phyloP scores from a whole-genome alignment of 352 stramenopile species.

The Peronospora destructor region DNA sequence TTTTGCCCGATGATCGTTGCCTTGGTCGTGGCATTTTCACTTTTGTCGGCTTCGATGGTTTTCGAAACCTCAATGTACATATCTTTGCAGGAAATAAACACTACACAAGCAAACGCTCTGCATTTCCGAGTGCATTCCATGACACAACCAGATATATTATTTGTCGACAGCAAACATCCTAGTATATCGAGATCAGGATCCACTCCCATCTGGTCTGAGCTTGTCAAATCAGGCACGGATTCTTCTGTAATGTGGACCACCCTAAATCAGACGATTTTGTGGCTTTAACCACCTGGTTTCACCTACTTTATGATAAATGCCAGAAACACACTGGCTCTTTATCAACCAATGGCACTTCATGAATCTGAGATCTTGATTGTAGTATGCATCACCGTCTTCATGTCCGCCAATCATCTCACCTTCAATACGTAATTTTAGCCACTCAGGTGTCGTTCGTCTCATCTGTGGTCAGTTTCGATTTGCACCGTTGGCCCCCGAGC shows the following conservation, averaged over 20 bases:
- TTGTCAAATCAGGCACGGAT: no score
- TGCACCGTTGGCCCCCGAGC: constrained; percentile 33
- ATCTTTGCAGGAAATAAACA: constrained; percentile 18
- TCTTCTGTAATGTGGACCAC: no score
- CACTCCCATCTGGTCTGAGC: no score
- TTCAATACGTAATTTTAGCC: constrained; percentile 9
- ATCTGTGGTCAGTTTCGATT: constrained; percentile 20
- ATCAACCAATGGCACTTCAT: no score
- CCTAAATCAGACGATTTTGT: no score
- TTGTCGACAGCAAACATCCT: constrained; percentile 31
- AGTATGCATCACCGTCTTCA: not conserved
- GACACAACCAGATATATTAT: constrained; percentile 38
- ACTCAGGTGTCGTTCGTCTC: constrained; percentile 9
- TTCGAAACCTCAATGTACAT: constrained; percentile 9
- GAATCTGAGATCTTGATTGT: no score
- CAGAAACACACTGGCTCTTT: no score
- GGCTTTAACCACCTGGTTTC: no score
- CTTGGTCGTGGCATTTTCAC: constrained; percentile 3
- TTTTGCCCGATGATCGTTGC: constrained; percentile 7
- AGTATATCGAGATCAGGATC: constrained; percentile 21
- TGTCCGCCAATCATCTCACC: constrained; percentile 3
- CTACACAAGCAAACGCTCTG: constrained; percentile 14
- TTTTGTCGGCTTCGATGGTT: constrained; percentile 12
- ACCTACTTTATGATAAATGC: no score
- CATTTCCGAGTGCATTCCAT: constrained; percentile 28